Evolutionary conservation across 345 rosid species (phyloP), one percentile per base, ranked within the genome.

Genomic region (Eucalyptus polybractea): DNA sequence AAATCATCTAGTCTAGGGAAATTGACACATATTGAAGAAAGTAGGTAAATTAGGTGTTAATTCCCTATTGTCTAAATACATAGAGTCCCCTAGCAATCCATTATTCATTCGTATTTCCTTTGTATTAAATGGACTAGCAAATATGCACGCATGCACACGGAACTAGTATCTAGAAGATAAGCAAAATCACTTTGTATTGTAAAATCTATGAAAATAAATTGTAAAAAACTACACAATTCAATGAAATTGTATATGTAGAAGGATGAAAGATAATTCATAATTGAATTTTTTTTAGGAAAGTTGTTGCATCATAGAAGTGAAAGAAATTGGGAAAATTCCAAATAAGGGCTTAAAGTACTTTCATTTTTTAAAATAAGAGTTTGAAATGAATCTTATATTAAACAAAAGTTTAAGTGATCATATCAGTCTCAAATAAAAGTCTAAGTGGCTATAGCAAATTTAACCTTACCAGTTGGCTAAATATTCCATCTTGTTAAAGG

Each of bases 391-490:
- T 53, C 0, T 53, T 19, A 1, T 53, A 53, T 53, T 53, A 19
- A 53, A 53, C 3, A 53, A 53, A 53, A 3, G 0, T 19, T 53
- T 53, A 7, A 19, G 56, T 53, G 56, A 17, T 19, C 0, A 53
- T 53, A 53, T 53, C 10, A 53, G 3, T 19, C 22, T 53, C 2
- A 53, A 53, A 53, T 19, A 53, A 53, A 0, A 53, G 4, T 53
- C 10, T 19, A 53, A 19, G 24, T 53, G 58, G 10, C 0, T 53
- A 53, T 53, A 53, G 1, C 24, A 53, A 53, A 53, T 4, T 0
- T 53, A 0, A 17, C 9, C 2, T 19, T 0, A 10, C 2, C 10
- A 4, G 10, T 53, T 2, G 5, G 4, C 24, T 53, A 53, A 53
- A 53, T 53, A 53, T 53, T 53, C 24, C 5, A 19, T 3, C 10